A percentile compares a stretch with the other conserved stretches of the same genome.
phyloP scores from a whole-genome alignment of 768 basidiomycete genomes.

The Coprinopsis cinerea region DNA sequence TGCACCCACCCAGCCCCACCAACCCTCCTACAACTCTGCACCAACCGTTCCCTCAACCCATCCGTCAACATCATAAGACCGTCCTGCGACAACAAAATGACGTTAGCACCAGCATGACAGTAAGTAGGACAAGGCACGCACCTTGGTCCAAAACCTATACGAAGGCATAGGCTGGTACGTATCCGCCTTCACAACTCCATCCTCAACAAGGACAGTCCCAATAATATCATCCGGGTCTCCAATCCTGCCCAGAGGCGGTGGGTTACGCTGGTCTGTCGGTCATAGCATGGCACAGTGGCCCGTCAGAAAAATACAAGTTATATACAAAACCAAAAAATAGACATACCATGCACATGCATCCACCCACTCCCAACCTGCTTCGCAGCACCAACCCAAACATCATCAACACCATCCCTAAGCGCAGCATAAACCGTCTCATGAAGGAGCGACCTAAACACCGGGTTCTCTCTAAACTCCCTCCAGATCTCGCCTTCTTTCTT shows the following conservation, averaged over 20 bases:
- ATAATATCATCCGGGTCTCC: slow-evolving; percentile 85
- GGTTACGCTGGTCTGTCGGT: slow-evolving; percentile 60
- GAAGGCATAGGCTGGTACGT: slow-evolving; percentile 84
- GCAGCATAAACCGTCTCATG: slow-evolving; percentile 54
- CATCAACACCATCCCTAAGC: slow-evolving; percentile 54
- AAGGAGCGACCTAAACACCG: slow-evolving; percentile 50
- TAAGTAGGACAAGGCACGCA: too few relatives aligned
- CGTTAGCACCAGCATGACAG: too few relatives aligned
- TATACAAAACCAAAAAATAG: too few relatives aligned
- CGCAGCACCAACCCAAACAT: slow-evolving; percentile 60
- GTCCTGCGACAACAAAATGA: too few relatives aligned
- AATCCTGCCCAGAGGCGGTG: slow-evolving; percentile 69
- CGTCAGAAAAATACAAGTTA: too few relatives aligned
- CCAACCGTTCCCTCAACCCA: slow-evolving; percentile 33
- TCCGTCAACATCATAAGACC: slow-evolving; percentile 66
- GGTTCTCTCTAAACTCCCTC: slow-evolving; percentile 67
- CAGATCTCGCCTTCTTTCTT: slow-evolving; percentile 35
- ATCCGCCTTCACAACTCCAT: slow-evolving; percentile 57
- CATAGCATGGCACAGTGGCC: not conserved
- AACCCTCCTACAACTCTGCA: too few relatives aligned
- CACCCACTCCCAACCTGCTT: slow-evolving; percentile 67
- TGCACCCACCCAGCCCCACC: too few relatives aligned
- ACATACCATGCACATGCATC: slow-evolving; percentile 74
- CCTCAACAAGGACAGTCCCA: slow-evolving; percentile 65
- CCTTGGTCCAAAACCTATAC: slow-evolving; percentile 80